These are phyloP conservation scores for Jatropha podagrica DNA, from an alignment of 441 rosid species.

Conservation along the genomic window DNA sequence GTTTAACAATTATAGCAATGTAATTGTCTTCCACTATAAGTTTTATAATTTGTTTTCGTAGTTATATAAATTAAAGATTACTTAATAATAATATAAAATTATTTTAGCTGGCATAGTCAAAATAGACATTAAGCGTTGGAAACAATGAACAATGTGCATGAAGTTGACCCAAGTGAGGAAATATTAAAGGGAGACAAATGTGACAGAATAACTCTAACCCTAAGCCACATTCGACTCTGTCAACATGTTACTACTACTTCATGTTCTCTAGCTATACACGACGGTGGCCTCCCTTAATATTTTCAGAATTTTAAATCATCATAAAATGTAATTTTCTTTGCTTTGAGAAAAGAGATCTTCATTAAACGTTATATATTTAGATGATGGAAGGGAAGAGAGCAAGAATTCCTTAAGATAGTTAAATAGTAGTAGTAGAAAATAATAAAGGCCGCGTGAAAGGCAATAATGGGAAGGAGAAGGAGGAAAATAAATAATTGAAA, in stretches of 20 bases:
- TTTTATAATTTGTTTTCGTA: neutral
- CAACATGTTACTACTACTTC: neutral
- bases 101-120: neutral
- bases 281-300: neutral
- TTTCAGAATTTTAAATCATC: too few species aligned
- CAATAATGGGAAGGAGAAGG: slow-evolving; percentile 24
- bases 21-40: slow-evolving; percentile 17
- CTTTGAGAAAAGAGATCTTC: too few species aligned
- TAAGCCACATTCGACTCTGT: neutral
- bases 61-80: neutral
- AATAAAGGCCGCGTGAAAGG: slow-evolving; percentile 35
- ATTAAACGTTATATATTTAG: too few species aligned
- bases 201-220: slow-evolving; percentile 10
- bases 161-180: slow-evolving; percentile 1
- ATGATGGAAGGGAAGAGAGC: slow-evolving; percentile 7
- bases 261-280: neutral
- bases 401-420: neutral
- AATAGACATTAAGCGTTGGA: neutral
- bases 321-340: too few species aligned
- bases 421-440: neutral
- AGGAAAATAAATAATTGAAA: neutral
- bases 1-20: neutral
- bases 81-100: neutral
- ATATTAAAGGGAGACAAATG: neutral
- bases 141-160: neutral